These are phyloP conservation scores for Aspergillus floridensis DNA, from an alignment of 2,329 filamentous ascomycete species.

Conservation along the genomic window DNA sequence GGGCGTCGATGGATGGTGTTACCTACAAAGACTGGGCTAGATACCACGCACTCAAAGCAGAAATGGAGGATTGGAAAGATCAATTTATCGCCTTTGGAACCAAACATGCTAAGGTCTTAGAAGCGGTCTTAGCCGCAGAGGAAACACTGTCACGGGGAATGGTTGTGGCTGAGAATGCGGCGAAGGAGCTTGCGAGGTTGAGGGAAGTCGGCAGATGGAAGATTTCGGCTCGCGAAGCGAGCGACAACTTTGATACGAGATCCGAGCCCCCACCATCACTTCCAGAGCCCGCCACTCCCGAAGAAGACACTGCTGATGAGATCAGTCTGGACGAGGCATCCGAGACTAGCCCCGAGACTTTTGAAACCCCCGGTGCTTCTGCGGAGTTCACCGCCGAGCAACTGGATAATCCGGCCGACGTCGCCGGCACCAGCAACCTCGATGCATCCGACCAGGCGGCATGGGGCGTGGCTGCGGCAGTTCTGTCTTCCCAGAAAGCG, in stretches of 20 bases:
- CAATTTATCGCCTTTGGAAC: constrained; percentile 76
- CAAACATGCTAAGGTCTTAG: constrained; percentile 66
- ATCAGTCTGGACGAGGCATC: constrained; percentile 9
- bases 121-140: constrained; percentile 65
- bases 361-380: background rate
- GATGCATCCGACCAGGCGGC: constrained; percentile 29
- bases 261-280: constrained; percentile 37
- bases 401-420: background rate
- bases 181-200: constrained; percentile 73
- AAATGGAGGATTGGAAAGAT: constrained; percentile 78
- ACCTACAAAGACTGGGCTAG: constrained; percentile 97
- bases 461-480: constrained; percentile 54
- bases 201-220: constrained; percentile 87
- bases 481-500: constrained; percentile 41
- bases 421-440: background rate
- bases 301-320: constrained; percentile 11
- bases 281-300: constrained; percentile 22
- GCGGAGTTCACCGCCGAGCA: background rate
- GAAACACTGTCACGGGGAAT: constrained; percentile 77
- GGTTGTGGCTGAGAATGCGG: constrained; percentile 72
- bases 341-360: background rate
- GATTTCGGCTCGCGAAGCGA: constrained; percentile 68
- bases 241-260: constrained; percentile 74
- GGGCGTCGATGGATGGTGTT: constrained; percentile 93
- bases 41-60: constrained; percentile 82